Evolutionary conservation across 2,329 filamentous ascomycete genomes (phyloP).

Genomic region (Sporothrix brunneoviolacea): DNA sequence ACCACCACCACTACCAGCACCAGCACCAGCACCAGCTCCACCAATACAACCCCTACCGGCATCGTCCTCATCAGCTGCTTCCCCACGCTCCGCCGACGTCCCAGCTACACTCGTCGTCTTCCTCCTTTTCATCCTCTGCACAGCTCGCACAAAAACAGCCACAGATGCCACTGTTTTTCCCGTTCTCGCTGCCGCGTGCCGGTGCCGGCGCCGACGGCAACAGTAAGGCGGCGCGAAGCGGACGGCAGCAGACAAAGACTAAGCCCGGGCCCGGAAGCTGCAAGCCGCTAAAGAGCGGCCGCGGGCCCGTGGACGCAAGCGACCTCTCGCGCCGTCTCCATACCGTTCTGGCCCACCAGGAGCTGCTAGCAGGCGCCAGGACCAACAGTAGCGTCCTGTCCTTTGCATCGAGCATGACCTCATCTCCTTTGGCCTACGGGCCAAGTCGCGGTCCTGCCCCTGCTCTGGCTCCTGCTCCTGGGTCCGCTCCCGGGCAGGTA

Average conservation of each 20-base stretch:
- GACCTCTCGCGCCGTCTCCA: slow-evolving; percentile 49
- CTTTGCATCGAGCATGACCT: neutral
- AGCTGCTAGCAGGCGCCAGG: slow-evolving; percentile 17
- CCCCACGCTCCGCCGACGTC: neutral
- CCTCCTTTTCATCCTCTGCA: neutral
- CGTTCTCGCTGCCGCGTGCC: neutral
- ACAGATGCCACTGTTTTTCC: neutral
- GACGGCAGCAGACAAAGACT: neutral
- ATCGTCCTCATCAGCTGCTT: neutral
- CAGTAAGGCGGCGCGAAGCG: neutral
- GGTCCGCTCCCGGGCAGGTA: no score
- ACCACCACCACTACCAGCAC: neutral
- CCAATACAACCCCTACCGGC: no score
- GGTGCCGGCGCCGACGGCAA: neutral
- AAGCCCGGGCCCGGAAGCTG: neutral
- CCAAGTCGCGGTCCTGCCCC: no score
- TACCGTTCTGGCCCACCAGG: slow-evolving; percentile 44
- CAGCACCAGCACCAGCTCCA: neutral
- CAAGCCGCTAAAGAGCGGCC: slow-evolving; percentile 3
- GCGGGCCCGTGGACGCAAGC: slow-evolving; percentile 40
- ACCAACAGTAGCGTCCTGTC: neutral
- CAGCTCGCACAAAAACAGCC: neutral
- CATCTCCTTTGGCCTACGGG: no score
- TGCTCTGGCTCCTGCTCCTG: no score
- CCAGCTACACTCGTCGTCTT: neutral